Evolutionary conservation across 257 asterid genomes (phyloP).

Genomic region (Leptodermis oblonga): DNA sequence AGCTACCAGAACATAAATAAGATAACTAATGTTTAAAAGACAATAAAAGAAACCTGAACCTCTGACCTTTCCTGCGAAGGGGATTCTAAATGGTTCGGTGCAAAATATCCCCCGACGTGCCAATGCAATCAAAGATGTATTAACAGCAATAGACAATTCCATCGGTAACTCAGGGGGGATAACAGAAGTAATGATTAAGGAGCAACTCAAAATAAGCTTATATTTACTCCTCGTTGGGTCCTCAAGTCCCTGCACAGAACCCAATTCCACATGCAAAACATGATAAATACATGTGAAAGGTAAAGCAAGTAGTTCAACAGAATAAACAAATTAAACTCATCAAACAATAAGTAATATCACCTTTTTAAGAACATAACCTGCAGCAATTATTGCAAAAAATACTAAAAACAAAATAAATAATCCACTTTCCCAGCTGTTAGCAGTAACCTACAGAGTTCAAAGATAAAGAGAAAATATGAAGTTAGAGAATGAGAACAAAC

Average conservation of each 20-base stretch:
- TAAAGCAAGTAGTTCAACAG: slow-evolving; percentile 8
- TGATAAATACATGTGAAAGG: neutral
- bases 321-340: neutral
- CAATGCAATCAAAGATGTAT: slow-evolving; percentile 93
- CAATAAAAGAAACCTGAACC: slow-evolving; percentile 10
- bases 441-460: slow-evolving; percentile 64
- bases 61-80: slow-evolving; percentile 96
- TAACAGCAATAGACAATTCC: slow-evolving; percentile 98
- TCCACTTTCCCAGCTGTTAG: slow-evolving; percentile 99
- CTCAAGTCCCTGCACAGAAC: slow-evolving; percentile 79
- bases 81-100: slow-evolving; percentile 96
- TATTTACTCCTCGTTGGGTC: slow-evolving; percentile 98
- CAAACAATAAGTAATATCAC: slow-evolving; percentile 24
- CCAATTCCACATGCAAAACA: slow-evolving; percentile 14
- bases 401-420: slow-evolving; percentile 89
- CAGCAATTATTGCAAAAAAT: slow-evolving; percentile 90
- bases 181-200: slow-evolving; percentile 92
- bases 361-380: slow-evolving; percentile 97
- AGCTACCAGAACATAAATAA: neutral
- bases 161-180: slow-evolving; percentile 99
- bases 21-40: neutral
- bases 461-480: slow-evolving; percentile 12
- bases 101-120: slow-evolving; percentile 95
- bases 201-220: slow-evolving; percentile 92
- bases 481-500: neutral